Base-by-base conservation (phyloP, 208 protist genomes). In the Acanthamoeba castellanii region DNA sequence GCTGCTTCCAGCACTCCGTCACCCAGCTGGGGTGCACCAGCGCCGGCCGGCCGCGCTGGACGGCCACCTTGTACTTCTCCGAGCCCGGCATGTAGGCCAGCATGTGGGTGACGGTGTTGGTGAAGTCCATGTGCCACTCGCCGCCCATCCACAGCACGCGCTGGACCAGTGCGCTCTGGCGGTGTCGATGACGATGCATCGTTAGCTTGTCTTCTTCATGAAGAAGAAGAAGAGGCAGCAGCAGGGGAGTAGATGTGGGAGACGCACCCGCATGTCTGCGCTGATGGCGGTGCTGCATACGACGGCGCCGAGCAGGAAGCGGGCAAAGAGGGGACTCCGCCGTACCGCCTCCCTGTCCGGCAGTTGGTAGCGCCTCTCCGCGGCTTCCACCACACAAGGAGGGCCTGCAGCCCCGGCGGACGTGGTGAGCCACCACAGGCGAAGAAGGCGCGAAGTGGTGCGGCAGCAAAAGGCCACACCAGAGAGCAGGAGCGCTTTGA, bases 11-110 rank as follows among this genome's bases (percentile, higher is more conserved):
- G 42, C 84, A 90, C 61, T 90, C 32, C 14, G 1, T 47, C 13
- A 90, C 61, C 84, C 84, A 90, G 13, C 30, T 47, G 30, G 84
- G 84, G 45, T 78, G 70, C 70, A 78, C 70, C n/a, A 78, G 37
- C 34, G 70, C 70, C 16, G 70, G 70, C 2, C 70, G 70, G 18
- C 70, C 70, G 2, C 70, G n/a, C 70, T 78, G 14, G 32, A 78
- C 70, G 34, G 70, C 70, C 14, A 90, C 84, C 34, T 4, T 64
- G 61, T 90, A 90, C 42, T 90, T 90, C 22, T 90, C 84, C 11
- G 84, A 90, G 13, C 84, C 84, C 30, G 84, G 84, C 52, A 8
- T 37, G 37, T 61, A 14, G 13, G 61, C 52, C 3, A 90, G 52
- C 30, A 90, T 61, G 52, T 90, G 84, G 16, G 84, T 90, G 37